These are phyloP conservation scores for Echinosophora koreensis DNA, from an alignment of 306 rosid genomes.

Conservation along the genomic window DNA sequence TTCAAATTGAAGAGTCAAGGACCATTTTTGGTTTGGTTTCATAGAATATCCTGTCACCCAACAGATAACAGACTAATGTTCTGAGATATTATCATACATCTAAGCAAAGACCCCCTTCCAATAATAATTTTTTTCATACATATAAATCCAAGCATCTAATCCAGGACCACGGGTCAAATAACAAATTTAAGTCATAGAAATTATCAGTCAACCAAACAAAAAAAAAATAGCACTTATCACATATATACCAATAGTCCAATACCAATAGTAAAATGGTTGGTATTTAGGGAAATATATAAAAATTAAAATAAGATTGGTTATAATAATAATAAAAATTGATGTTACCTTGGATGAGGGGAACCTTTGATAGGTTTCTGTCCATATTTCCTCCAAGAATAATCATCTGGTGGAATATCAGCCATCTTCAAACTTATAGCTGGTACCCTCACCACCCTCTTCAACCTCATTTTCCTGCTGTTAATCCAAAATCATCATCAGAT, in stretches of 20 bases:
- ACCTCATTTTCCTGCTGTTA: constrained; percentile 66
- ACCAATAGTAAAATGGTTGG: too few relatives aligned
- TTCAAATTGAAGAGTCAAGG: constrained; percentile 1
- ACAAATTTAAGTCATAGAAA: too few relatives aligned
- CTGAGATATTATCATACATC: too few relatives aligned
- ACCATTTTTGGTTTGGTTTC: neutral
- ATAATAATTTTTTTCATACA: too few relatives aligned
- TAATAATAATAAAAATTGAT: neutral
- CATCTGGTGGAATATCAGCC: constrained; percentile 97
- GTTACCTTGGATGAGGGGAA: constrained; percentile 94
- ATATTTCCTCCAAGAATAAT: constrained; percentile 93
- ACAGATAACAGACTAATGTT: too few relatives aligned
- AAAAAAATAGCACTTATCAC: too few relatives aligned
- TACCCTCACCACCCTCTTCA: constrained; percentile 85
- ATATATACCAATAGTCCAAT: too few relatives aligned
- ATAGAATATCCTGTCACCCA: too few relatives aligned
- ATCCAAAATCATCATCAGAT: neutral
- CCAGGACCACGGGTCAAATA: too few relatives aligned
- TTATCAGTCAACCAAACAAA: too few relatives aligned
- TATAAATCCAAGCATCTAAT: too few relatives aligned
- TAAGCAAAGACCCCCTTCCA: too few relatives aligned
- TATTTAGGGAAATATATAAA: neutral
- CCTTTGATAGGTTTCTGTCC: constrained; percentile 97
- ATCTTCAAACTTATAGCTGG: constrained; percentile 89
- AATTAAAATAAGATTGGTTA: neutral